These are phyloP conservation scores for Trichoderma breve DNA, from an alignment of 2,329 filamentous ascomycete genomes.

Conservation along the genomic window DNA sequence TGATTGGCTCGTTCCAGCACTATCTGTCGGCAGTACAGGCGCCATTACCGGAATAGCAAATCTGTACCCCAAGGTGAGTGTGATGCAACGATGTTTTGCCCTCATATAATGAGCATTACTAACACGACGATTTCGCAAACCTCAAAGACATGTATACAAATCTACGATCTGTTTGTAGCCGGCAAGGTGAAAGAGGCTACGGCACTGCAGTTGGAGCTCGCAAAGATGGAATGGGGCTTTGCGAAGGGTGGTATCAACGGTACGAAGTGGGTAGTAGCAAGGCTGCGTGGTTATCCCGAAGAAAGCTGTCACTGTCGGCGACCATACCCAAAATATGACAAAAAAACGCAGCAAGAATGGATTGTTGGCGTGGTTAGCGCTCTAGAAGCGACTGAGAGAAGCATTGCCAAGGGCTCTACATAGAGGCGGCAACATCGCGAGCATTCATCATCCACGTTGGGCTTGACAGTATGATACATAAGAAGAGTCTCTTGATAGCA, in stretches of 20 bases:
- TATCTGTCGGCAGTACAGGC: constrained; percentile 58
- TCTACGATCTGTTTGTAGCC: constrained; percentile 47
- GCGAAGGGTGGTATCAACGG: constrained; percentile 59
- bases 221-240: constrained; percentile 55
- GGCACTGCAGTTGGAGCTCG: constrained; percentile 49
- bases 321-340: constrained; percentile 51
- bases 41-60: constrained; percentile 64
- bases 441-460: background rate
- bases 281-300: constrained; percentile 51
- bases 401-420: constrained; percentile 16
- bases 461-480: background rate
- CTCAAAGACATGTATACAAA: constrained; percentile 44
- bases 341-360: constrained; percentile 32
- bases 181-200: constrained; percentile 49
- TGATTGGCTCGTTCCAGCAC: constrained; percentile 65
- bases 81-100: too few species aligned
- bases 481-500: background rate
- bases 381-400: constrained; percentile 25
- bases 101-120: background rate
- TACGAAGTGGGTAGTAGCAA: constrained; percentile 58
- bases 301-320: constrained; percentile 51
- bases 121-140: background rate
- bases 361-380: constrained; percentile 25
- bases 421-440: background rate
- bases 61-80: constrained; percentile 52